Evolutionary conservation across 176 grass and related monocot genomes (phyloP).

Genomic region (Aegilops tauschii): DNA sequence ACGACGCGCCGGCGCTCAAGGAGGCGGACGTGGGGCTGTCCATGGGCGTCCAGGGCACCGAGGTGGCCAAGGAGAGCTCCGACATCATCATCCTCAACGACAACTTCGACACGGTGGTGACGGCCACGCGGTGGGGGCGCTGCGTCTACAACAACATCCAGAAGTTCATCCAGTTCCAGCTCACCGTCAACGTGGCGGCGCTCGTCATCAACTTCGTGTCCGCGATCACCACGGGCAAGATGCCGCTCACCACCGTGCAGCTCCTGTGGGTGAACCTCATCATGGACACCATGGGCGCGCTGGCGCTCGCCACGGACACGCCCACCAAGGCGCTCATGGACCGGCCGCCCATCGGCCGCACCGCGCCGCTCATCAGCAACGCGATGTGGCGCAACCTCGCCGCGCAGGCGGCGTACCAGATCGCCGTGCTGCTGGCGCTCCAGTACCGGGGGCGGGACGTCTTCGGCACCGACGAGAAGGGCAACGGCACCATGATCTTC

Average conservation of each 20-base stretch:
- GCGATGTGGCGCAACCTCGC: slow-evolving; percentile 85
- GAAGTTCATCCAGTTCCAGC: slow-evolving; percentile 90
- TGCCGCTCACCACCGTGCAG: slow-evolving; percentile 74
- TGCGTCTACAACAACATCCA: slow-evolving; percentile 85
- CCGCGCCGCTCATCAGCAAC: slow-evolving; percentile 75
- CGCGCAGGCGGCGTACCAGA: slow-evolving; percentile 59
- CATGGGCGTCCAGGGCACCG: slow-evolving; percentile 88
- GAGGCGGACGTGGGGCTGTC: slow-evolving; percentile 79
- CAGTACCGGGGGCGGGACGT: slow-evolving; percentile 40
- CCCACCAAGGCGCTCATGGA: slow-evolving; percentile 61
- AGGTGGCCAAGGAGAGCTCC: slow-evolving; percentile 86
- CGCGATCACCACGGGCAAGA: slow-evolving; percentile 33
- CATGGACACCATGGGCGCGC: slow-evolving; percentile 84
- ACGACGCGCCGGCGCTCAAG: slow-evolving; percentile 80
- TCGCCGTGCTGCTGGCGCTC: slow-evolving; percentile 55
- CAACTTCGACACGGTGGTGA: slow-evolving; percentile 80
- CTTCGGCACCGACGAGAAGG: slow-evolving; percentile 15
- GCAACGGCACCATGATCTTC: too few relatives aligned
- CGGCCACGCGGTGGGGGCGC: slow-evolving; percentile 70
- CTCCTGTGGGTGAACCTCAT: slow-evolving; percentile 88
- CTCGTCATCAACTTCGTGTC: slow-evolving; percentile 67
- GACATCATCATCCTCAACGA: slow-evolving; percentile 83
- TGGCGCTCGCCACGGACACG: slow-evolving; percentile 72
- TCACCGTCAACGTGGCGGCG: slow-evolving; percentile 71
- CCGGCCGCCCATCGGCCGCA: slow-evolving; percentile 49